Base-by-base conservation (phyloP, 2,329 filamentous ascomycete species). In the Exophiala xenobiotica region DNA sequence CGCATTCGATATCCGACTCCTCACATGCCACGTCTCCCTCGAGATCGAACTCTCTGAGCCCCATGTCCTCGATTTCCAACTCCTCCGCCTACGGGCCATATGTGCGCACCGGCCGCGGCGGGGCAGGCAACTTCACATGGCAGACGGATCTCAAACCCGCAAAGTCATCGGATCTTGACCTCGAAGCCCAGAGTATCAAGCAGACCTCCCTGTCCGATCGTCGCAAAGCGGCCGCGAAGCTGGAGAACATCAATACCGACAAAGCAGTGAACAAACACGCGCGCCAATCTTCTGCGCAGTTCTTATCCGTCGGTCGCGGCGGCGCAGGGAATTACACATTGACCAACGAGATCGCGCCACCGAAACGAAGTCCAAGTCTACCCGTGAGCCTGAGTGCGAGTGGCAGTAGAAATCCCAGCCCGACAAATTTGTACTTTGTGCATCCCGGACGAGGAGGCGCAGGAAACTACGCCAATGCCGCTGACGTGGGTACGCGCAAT, bases 51-150 rank as follows among this genome's bases (percentile, higher is more conserved):
- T 23, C 46, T 23, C 41, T 41, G 43, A 46, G 41, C 23, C 45
- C 56, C 8, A 44, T 49, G 33, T 56, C 58, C n/a, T 52, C 50
- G 6, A 24, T 52, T 6, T 58, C 56, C 18, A 49, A 45, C 12
- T 63, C 62, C 44, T 64, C 64, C 42, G 59, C 62, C 38, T 61
- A 61, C 58, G 59, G 61, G 38, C 60, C 59, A 44, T 78, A 77
- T 58, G 73, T 73, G 58, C 74, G 74, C 52, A 73, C 77, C 35
- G 82, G 83, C 49, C 78, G 83, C 42, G 83, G 83, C 47, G 83
- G 83, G 43, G 82, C 82, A 4, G 83, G 83, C 46, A 86, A 86
- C 67, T 83, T 78, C 65, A 77, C 76, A 62, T 72, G 73, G 62
- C 74, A 77, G 56, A 72, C 77, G 58, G 49, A 53, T 12, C 24